Evolutionary conservation across 139 green algal species (phyloP), one percentile per base, ranked within the genome.

Genomic region (Volvox africanus): DNA sequence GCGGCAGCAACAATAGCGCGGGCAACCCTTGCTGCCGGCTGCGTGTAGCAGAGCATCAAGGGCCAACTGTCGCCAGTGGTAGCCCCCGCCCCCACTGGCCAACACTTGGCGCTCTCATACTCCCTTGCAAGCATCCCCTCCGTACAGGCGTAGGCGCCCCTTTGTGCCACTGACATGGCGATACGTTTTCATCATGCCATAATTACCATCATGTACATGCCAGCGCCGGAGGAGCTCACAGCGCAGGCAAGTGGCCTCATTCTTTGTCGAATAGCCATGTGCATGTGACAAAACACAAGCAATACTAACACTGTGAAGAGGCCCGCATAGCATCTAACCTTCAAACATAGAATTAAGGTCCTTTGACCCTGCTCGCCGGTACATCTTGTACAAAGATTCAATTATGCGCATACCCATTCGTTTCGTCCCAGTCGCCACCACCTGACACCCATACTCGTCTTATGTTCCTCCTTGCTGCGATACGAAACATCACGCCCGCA

Each of bases 81-180:
- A 76, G 81, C 81, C 81, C 81, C 81, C 81, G 81, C 81, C 5
- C 61, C 81, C 81, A 32, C 81, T 30, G 30, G 61, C 61, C n/a
- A 14, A 32, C 73, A 19, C 30, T 5, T 73, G 24, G n/a, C 55
- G 28, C 1, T 36, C 0, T 61, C 37, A 0, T 16, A 73, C 50
- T n/a, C 50, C 50, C 1, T 18, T 61, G 61, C 81, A n/a, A 12
- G 61, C 81, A 87, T 77, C 81, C 81, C 81, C 6, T 77, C 81
- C 61, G 44, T 19, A 32, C 81, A 87, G 24, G 2, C 78, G 21
- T 24, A 73, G 65, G 65, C 65, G 65, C 65, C 65, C 24, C 65
- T 12, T 55, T 14, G 44, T 55, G 44, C 44, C 44, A 55, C 44
- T 55, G 44, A 55, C 44, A 55, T 55, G 65, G 65, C 65, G 24